Evolutionary conservation across 257 asterid genomes (phyloP), one percentile per base, ranked within the genome.

Genomic region (Datura wrightii): DNA sequence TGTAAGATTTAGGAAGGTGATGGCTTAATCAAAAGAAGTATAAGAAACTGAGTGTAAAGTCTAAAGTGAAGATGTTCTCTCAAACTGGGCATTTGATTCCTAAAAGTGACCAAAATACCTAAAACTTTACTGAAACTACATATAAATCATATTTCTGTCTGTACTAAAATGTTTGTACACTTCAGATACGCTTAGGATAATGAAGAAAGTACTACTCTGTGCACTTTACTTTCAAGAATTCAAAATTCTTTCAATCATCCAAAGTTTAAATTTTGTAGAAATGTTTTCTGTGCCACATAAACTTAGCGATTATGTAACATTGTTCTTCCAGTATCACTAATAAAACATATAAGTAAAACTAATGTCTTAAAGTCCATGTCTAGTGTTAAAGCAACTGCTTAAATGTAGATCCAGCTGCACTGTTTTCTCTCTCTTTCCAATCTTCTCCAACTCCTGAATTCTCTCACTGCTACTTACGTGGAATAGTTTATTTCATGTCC

Each of bases 1-100:
- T 86, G 69, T 92, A 82, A 91, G 92, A 82, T 39, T 31, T 34
- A n/a, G 39, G 66, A 66, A 83, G 65, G 65, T 9, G 34, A 52
- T 78, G 8, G 53, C 48, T 53, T 34, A 15, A 52, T 52, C 62
- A 53, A 52, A 31, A 78, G 34, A 78, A 15, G 10, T 5, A 34
- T 34, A 78, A 78, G 16, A 52, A 78, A 15, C 82, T 52, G 82
- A 8, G 44, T 34, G 52, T 52, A 78, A 34, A 78, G 46, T 78
- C 13, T 52, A 52, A 78, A 78, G 82, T 1, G 31, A 76, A 78
- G 18, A n/a, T 9, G 13, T 78, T 36, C 31, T 78, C 46, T 14
- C 31, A 50, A 78, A 78, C 48, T 52, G 34, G 41, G 48, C 62
- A 78, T 78, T 52, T 52, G 65, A 52, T 52, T 50, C 31, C 34